A percentile compares a stretch with the other conserved stretches of the same genome.
phyloP scores from a whole-genome alignment of 2,329 filamentous ascomycete genomes.

The Xylariaceae sp. region DNA sequence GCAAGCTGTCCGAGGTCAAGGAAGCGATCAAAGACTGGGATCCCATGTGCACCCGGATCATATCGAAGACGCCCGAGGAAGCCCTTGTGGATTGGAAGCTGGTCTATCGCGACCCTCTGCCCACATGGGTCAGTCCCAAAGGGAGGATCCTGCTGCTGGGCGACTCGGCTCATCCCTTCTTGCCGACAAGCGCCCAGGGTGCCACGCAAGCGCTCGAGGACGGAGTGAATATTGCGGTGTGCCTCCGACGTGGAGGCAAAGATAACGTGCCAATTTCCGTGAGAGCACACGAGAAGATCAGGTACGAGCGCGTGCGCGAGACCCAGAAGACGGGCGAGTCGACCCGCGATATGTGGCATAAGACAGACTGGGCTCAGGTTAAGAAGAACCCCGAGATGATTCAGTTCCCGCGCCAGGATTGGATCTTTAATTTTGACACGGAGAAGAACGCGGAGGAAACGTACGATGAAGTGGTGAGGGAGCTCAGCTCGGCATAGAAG shows the following conservation, averaged over 20 bases:
- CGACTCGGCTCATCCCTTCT: conserved; percentile 46
- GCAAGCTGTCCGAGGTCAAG: conserved; percentile 47
- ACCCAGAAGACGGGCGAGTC: conserved; percentile 49
- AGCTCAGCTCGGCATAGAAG: conserved; percentile 11
- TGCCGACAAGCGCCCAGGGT: conserved; percentile 44
- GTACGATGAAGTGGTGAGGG: conserved; percentile 30
- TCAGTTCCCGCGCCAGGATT: conserved; percentile 45
- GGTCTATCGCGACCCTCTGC: conserved; percentile 44
- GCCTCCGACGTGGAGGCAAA: conserved; percentile 33
- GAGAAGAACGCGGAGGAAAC: conserved; percentile 39
- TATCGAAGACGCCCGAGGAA: conserved; percentile 39
- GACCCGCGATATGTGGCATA: conserved; percentile 51
- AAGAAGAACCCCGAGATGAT: conserved; percentile 43
- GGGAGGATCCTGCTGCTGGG: conserved; percentile 42
- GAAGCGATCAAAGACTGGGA: conserved; percentile 49
- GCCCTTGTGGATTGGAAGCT: conserved; percentile 46
- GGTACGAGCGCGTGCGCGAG: conserved; percentile 42
- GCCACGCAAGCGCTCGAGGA: conserved; percentile 49
- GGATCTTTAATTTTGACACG: conserved; percentile 48
- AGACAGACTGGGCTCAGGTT: conserved; percentile 47
- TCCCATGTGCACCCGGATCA: conserved; percentile 37
- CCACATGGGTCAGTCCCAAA: conserved; percentile 43
- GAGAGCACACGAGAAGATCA: conserved; percentile 39
- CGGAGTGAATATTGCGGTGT: conserved; percentile 43
- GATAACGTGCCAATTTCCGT: conserved; percentile 35